Conservation (phyloP, 1,284 basidiomycete species). For the Irpex sp. region DNA sequence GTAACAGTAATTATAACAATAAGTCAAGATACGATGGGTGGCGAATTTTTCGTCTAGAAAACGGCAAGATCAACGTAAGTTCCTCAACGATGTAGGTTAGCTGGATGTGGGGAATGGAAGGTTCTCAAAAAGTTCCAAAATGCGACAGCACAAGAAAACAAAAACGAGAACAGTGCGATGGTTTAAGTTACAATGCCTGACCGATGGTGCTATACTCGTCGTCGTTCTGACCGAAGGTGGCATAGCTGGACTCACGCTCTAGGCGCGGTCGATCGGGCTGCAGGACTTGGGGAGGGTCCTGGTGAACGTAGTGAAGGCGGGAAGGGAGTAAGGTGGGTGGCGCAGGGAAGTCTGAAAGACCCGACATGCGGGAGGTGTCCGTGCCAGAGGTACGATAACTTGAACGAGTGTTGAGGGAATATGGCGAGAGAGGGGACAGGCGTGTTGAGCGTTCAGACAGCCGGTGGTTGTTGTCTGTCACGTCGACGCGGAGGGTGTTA, state of each 20-base stretch:
- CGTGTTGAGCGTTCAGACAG: slow-evolving; percentile 30
- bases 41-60: not conserved
- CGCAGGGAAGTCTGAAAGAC: slow-evolving; percentile 68
- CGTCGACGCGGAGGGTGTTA: slow-evolving; percentile 4
- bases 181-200: slow-evolving; percentile 19
- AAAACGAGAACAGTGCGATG: not conserved
- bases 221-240: slow-evolving; percentile 20
- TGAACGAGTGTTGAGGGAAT: slow-evolving; percentile 45
- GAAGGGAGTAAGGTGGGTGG: slow-evolving; percentile 37
- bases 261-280: slow-evolving; percentile 14
- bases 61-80: not conserved
- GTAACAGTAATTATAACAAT: not conserved
- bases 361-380: slow-evolving; percentile 55
- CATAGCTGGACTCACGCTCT: slow-evolving; percentile 21
- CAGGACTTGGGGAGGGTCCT: slow-evolving; percentile 4
- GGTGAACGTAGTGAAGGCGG: slow-evolving; percentile 11
- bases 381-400: slow-evolving; percentile 64
- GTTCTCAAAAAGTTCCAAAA: not conserved
- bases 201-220: slow-evolving; percentile 14
- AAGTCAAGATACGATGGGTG: not conserved
- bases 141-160: not conserved
- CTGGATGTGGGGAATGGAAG: not conserved
- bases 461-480: slow-evolving; percentile 8
- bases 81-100: not conserved
- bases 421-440: slow-evolving; percentile 33